Conservation (phyloP, 371 early-diverging fungal genomes). For the Saksenaea oblongispora region DNA sequence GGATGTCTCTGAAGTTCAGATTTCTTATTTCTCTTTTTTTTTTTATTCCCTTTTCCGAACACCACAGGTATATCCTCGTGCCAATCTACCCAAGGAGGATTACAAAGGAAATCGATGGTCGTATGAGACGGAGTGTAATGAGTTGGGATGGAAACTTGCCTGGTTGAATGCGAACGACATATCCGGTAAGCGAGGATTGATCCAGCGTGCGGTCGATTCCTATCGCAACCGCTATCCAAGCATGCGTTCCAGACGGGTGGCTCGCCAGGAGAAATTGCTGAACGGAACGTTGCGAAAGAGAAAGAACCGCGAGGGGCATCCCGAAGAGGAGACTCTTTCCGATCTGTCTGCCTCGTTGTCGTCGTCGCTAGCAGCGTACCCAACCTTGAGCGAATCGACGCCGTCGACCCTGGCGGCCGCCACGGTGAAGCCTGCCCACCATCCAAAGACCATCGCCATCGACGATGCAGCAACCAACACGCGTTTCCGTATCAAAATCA, state of each 20-base stretch:
- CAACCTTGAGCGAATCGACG: conserved; percentile 7
- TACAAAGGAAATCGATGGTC: conserved; percentile 94
- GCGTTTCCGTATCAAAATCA: conserved; percentile 43
- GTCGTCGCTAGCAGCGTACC: conserved; percentile 6
- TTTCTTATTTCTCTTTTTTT: background rate
- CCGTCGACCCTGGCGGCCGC: conserved; percentile 21
- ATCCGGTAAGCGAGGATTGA: conserved; percentile 86
- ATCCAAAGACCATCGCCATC: conserved; percentile 47
- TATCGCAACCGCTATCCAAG: conserved; percentile 87
- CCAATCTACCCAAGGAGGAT: conserved; percentile 65
- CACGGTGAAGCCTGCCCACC: conserved; percentile 35
- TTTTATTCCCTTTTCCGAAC: background rate
- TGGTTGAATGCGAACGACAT: conserved; percentile 86
- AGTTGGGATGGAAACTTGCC: conserved; percentile 89
- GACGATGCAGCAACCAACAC: conserved; percentile 29
- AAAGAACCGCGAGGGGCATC: conserved; percentile 36
- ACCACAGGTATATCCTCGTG: conserved; percentile 60
- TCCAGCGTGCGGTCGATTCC: conserved; percentile 95
- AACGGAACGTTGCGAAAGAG: conserved; percentile 48
- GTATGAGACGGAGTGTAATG: conserved; percentile 93
- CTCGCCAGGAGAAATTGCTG: conserved; percentile 78
- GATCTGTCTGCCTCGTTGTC: conserved; percentile 5
- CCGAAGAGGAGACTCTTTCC: conserved; percentile 23
- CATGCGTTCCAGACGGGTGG: conserved; percentile 80
- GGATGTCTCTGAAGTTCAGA: background rate